Evolutionary conservation across 306 rosid species (phyloP), one percentile per base, ranked within the genome.

Genomic region (Coriaria nepalensis): DNA sequence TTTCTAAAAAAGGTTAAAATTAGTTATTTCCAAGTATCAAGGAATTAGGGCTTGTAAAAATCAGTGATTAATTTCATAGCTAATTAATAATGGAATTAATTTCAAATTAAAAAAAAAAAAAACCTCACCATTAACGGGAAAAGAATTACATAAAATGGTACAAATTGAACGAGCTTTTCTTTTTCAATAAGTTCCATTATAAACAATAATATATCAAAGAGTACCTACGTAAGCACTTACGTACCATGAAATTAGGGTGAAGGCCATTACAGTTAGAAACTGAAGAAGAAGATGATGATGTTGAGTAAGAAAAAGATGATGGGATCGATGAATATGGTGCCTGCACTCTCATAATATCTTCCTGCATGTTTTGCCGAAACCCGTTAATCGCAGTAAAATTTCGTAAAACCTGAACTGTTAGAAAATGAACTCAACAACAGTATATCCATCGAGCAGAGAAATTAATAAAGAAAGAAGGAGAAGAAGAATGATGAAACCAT

Each of bases 231-330:
- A 43, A 44, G 13, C 12, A 53, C 29, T 42, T 10, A 70, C 72
- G 36, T 70, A 90, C 95, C 94, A 56, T 63, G 53, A 71, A 69
- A 70, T 75, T 86, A 49, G 87, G 74, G 43, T 78, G 93, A 76
- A 79, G 80, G 40, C 74, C 77, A 62, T 79, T 36, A 52, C 13
- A 37, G 37, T 43, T 72, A 45, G 94, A 72, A 49, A 84, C 29
- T 29, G 95, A 66, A 47, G 87, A 75, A 4, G 96, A 68, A 15
- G 86, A 66, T n/a, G 86, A 79, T n/a, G 95, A 65, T 5, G 95
- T 65, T 37, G 95, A 69, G 49, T 72, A 77, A 55, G 81, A 76
- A 59, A 79, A 81, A 35, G 97, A 81, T 4, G 95, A 72, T 42
- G 84, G 61, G 44, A 73, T 46, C 9, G 93, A 67, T 33, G 85